These are phyloP conservation scores for Tylopilus rubrobrunneus DNA, from an alignment of 768 basidiomycete genomes.

Conservation along the genomic window DNA sequence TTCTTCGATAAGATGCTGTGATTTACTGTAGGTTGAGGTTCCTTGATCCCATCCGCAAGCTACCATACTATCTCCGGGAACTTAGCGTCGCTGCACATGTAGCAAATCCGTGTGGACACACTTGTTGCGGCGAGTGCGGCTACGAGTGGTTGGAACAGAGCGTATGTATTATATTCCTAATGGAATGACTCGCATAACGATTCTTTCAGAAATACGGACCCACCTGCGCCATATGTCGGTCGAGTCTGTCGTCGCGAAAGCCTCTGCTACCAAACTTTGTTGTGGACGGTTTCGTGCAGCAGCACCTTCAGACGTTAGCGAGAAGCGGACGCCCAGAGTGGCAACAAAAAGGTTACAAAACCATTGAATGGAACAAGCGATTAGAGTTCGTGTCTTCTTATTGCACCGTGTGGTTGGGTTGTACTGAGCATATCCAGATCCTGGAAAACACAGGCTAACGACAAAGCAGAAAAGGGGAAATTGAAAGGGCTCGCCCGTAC, in stretches of 20 bases:
- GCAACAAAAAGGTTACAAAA: slow-evolving; percentile 44
- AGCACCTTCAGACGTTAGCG: slow-evolving; percentile 48
- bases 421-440: slow-evolving; percentile 10
- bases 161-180: slow-evolving; percentile 31
- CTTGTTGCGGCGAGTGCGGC: slow-evolving; percentile 65
- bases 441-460: slow-evolving; percentile 28
- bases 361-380: slow-evolving; percentile 49
- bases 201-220: slow-evolving; percentile 36
- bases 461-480: slow-evolving; percentile 17
- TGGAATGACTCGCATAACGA: neutral
- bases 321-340: slow-evolving; percentile 49
- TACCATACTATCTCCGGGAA: neutral
- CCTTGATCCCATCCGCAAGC: neutral
- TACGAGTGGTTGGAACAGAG: slow-evolving; percentile 55
- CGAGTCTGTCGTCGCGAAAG: slow-evolving; percentile 33
- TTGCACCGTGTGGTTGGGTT: neutral
- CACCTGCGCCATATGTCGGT: slow-evolving; percentile 60
- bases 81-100: slow-evolving; percentile 57
- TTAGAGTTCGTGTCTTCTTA: slow-evolving; percentile 43
- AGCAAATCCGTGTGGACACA: slow-evolving; percentile 72
- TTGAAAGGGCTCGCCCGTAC: slow-evolving; percentile 7
- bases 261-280: slow-evolving; percentile 65
- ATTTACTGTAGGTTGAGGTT: slow-evolving; percentile 54
- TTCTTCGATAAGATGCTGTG: slow-evolving; percentile 57
- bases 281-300: slow-evolving; percentile 57